Evolutionary conservation across 306 rosid genomes (phyloP).

Genomic region (Lathyrus oleraceus): DNA sequence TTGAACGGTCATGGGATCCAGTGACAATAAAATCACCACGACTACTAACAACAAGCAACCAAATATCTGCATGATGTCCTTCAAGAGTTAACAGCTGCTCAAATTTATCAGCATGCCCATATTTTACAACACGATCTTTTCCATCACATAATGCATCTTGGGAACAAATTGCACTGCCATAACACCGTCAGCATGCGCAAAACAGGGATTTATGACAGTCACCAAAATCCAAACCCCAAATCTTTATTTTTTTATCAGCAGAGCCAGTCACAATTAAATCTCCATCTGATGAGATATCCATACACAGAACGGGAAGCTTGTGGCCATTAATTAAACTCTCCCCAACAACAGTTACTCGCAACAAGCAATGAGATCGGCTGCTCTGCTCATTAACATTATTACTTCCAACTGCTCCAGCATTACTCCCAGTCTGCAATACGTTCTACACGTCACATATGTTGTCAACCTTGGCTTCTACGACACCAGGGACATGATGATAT

Average conservation of each 20-base stretch:
- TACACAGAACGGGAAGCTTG: conserved; percentile 86
- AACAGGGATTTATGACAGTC: conserved; percentile 90
- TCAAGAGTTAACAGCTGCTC: conserved; percentile 88
- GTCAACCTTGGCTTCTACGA: no score
- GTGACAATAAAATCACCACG: conserved; percentile 92
- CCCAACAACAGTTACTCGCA: no score
- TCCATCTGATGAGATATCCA: conserved; percentile 95
- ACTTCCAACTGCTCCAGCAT: no score
- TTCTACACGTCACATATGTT: no score
- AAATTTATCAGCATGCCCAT: conserved; percentile 98
- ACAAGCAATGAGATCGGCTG: no score
- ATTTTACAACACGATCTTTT: conserved; percentile 76
- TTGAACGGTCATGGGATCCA: conserved; percentile 93
- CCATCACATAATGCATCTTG: conserved; percentile 87
- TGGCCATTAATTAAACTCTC: no score
- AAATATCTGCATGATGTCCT: conserved; percentile 94
- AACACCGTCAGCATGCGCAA: conserved; percentile 90
- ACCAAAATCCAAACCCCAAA: conserved; percentile 99
- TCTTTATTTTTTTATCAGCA: conserved; percentile 89
- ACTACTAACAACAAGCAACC: conserved; percentile 85
- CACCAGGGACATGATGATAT: no score
- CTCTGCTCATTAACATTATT: no score
- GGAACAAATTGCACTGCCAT: conserved; percentile 83
- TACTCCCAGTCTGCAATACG: no score
- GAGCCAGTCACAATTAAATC: conserved; percentile 88